A percentile compares a stretch with the other conserved stretches of the same genome.
Evolutionary conservation across 2,329 filamentous ascomycete genomes (phyloP).

Genomic region (Penicillium sp.): DNA sequence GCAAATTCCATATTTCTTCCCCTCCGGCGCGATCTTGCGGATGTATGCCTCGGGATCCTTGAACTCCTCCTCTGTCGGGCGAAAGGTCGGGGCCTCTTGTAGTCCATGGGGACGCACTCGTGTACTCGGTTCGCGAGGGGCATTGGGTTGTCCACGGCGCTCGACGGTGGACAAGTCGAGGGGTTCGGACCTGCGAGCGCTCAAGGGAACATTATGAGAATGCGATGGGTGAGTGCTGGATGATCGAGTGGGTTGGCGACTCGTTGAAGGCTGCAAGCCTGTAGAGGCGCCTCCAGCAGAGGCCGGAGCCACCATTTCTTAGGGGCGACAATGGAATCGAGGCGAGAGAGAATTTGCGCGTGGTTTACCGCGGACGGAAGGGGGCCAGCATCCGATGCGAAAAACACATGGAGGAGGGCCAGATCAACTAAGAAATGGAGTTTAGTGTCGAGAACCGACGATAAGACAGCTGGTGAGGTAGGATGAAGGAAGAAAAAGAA

Average conservation of each 20-base stretch:
- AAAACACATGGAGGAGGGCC: too few relatives aligned
- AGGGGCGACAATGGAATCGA: too few relatives aligned
- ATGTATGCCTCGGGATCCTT: constrained; percentile 90
- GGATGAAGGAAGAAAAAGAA: too few relatives aligned
- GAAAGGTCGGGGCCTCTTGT: constrained; percentile 80
- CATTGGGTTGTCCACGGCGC: constrained; percentile 71
- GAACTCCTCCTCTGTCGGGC: constrained; percentile 87
- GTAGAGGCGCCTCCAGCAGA: constrained; percentile 33
- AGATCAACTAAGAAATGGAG: too few relatives aligned
- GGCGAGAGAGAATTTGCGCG: too few relatives aligned
- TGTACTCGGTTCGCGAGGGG: constrained; percentile 66
- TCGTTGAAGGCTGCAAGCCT: constrained; percentile 22
- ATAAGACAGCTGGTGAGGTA: too few relatives aligned
- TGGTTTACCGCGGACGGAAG: too few relatives aligned
- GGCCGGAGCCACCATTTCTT: constrained; percentile 40
- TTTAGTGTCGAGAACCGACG: too few relatives aligned
- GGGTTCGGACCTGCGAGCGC: constrained; percentile 56
- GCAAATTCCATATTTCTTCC: constrained; percentile 78
- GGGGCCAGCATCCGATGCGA: too few relatives aligned
- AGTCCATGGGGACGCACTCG: constrained; percentile 73
- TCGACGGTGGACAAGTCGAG: constrained; percentile 85
- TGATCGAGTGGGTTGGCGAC: constrained; percentile 31
- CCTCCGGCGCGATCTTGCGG: constrained; percentile 79
- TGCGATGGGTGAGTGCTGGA: constrained; percentile 39
- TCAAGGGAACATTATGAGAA: constrained; percentile 50